A percentile compares a stretch with the other conserved stretches of the same genome.
phyloP scores from a whole-genome alignment of 495 filamentous ascomycete genomes.

The Neurospora sp. region DNA sequence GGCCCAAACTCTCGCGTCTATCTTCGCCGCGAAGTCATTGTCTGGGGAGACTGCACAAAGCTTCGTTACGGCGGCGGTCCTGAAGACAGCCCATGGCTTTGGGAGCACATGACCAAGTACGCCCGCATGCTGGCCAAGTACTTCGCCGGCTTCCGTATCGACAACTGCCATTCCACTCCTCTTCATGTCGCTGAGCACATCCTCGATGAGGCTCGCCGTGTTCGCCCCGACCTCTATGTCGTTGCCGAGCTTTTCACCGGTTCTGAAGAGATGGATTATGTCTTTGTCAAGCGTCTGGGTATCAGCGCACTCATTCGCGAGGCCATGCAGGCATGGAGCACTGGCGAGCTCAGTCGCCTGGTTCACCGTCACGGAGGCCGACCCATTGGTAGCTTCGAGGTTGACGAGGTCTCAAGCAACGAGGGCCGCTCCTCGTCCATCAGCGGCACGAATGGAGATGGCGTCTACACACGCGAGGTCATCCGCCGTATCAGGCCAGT shows the following conservation, averaged over 20 bases:
- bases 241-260: conserved; percentile 96
- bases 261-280: conserved; percentile 88
- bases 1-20: conserved; percentile 83
- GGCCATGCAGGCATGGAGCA: conserved; percentile 98
- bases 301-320: conserved; percentile 87
- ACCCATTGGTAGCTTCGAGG: conserved; percentile 92
- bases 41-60: conserved; percentile 98
- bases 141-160: conserved; percentile 91
- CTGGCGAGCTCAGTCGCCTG: conserved; percentile 77
- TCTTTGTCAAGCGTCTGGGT: conserved; percentile 86
- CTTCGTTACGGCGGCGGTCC: conserved; percentile 76
- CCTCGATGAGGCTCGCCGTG: conserved; percentile 79
- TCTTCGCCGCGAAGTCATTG: conserved; percentile 86
- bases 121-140: conserved; percentile 90
- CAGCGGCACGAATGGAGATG: conserved; percentile 11
- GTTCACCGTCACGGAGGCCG: conserved; percentile 91
- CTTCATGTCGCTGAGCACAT: conserved; percentile 88
- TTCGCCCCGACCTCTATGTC: conserved; percentile 80
- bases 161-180: conserved; percentile 97
- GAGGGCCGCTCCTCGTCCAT: conserved; percentile 20
- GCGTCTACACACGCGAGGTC: conserved; percentile 37
- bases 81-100: conserved; percentile 84
- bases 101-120: conserved; percentile 92
- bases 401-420: conserved; percentile 48
- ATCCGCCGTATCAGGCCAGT: conserved; percentile 66